A percentile compares a stretch with the other conserved stretches of the same genome.
These are phyloP conservation scores for Chrysosporium keratinophilum DNA, from an alignment of 2,329 filamentous ascomycete species.

Conservation along the genomic window DNA sequence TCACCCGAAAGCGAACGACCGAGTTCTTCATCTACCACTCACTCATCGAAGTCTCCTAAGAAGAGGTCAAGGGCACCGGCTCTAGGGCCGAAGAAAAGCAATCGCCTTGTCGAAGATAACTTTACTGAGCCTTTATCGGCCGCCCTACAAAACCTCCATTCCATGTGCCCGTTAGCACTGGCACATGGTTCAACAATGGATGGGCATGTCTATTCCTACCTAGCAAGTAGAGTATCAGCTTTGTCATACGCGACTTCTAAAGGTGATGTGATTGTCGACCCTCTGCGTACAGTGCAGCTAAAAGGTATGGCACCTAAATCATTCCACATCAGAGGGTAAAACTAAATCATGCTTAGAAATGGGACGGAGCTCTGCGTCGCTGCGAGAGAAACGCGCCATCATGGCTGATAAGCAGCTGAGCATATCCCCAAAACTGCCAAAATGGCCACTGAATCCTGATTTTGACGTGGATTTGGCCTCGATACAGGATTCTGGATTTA, in stretches of 20 bases:
- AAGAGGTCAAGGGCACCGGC: slow-evolving; percentile 14
- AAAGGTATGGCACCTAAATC: slow-evolving; percentile 25
- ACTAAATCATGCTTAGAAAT: slow-evolving; percentile 25
- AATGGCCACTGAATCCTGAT: slow-evolving; percentile 38
- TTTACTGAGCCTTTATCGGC: slow-evolving; percentile 30
- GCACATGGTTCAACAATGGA: slow-evolving; percentile 32
- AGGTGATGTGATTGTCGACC: slow-evolving; percentile 17
- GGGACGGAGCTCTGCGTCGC: slow-evolving; percentile 33
- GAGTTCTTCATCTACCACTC: slow-evolving; percentile 22
- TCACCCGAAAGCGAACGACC: slow-evolving; percentile 1
- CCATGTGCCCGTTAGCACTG: slow-evolving; percentile 27
- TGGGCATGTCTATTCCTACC: slow-evolving; percentile 29
- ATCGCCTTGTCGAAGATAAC: slow-evolving; percentile 24
- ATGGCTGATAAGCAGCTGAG: slow-evolving; percentile 38
- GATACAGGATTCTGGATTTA: slow-evolving; percentile 53
- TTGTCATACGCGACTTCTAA: slow-evolving; percentile 33
- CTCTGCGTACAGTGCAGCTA: slow-evolving; percentile 25
- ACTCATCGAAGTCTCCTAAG: slow-evolving; percentile 21
- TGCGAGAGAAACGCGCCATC: slow-evolving; percentile 32
- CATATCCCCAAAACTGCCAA: slow-evolving; percentile 36
- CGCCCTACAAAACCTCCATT: slow-evolving; percentile 27
- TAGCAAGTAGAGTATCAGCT: slow-evolving; percentile 36
- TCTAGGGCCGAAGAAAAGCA: background rate
- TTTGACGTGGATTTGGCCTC: slow-evolving; percentile 21
- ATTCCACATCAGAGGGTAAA: background rate